Percentiles rank a stretch among this genome's conserved stretches.
These are phyloP conservation scores for Yamadazyma sp. DNA, from an alignment of 1,139 yeast species.

Conservation along the genomic window DNA sequence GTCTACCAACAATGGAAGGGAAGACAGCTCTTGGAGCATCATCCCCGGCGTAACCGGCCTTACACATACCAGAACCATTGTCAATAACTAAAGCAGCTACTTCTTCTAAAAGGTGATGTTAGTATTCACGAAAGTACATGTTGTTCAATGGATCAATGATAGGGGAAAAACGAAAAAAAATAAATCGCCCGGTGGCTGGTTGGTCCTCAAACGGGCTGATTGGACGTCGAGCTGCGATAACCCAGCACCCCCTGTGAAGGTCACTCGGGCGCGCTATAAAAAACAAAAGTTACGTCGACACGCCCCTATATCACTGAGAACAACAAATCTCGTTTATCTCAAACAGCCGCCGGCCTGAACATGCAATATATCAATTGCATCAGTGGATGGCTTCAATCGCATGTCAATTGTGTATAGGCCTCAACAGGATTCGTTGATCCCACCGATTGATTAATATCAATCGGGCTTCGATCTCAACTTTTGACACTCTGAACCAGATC, in stretches of 20 bases:
- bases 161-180: background rate
- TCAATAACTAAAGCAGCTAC: slow-evolving; percentile 87
- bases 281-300: background rate
- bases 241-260: background rate
- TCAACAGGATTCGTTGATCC: background rate
- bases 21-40: slow-evolving; percentile 99
- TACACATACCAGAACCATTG: slow-evolving; percentile 99
- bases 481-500: slow-evolving; percentile 1
- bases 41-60: slow-evolving; percentile 99
- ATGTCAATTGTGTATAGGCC: no score
- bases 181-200: background rate
- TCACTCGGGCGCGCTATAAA: slow-evolving; percentile 1
- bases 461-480: background rate
- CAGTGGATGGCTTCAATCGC: background rate
- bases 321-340: slow-evolving; percentile 2
- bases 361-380: background rate
- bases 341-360: background rate
- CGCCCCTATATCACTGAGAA: slow-evolving; percentile 3
- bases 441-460: background rate
- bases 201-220: background rate
- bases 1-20: slow-evolving; percentile 99
- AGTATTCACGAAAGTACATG: slow-evolving; percentile 18
- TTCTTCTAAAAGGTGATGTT: slow-evolving; percentile 40
- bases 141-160: background rate
- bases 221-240: background rate